Base-by-base conservation (phyloP, 2,329 filamentous ascomycete genomes). In the Diplodia intermedia region DNA sequence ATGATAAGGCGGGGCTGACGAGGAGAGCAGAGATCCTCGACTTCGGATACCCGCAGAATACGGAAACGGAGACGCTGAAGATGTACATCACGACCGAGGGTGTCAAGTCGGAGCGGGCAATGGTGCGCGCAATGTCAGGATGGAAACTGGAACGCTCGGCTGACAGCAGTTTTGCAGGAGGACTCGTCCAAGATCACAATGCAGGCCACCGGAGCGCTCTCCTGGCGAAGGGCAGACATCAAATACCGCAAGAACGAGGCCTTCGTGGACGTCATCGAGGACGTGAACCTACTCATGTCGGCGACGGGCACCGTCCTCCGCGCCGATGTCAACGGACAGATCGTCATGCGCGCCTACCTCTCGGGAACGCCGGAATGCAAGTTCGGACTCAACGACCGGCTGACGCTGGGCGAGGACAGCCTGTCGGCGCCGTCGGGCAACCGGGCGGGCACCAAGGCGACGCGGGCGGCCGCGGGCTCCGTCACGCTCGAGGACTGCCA, bases 71-170 rank as follows among this genome's bases (percentile, higher is more conserved):
- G 79, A 98, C 95, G 18, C 85, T 99, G 74, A 99, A 99, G 82
- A 98, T 98, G 94, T 99, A 99, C 85, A 99, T 99, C 77, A 99
- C 96, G 53, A 99, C 95, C 43, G 95, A 99, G 83, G 95, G 95
- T 69, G 94, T 99, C 82, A 97, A 97, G 81, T 96, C 93, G 38
- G 93, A 93, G 79, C 85, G 89, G 72, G 89, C 87, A 72, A 90
- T 89, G 82, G 80, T 78, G 78, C 14, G 61, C 40, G 18, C 49
- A 14, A 43, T 47, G 18, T 26, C n/a, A 15, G 14, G 8, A 33
- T 23, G 43, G 9, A n/a, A 11, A 18, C 9, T 20, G 53, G 7
- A 26, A 47, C 54, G 50, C 29, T n/a, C 3, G 23, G 43, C 57
- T 78, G 61, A 77, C 69, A 53, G 20, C 43, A 20, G 12, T 0